Percentiles rank a stretch among this genome's conserved stretches.
Evolutionary conservation across 768 basidiomycete species (phyloP).

Genomic region (Termitomyces heimii): DNA sequence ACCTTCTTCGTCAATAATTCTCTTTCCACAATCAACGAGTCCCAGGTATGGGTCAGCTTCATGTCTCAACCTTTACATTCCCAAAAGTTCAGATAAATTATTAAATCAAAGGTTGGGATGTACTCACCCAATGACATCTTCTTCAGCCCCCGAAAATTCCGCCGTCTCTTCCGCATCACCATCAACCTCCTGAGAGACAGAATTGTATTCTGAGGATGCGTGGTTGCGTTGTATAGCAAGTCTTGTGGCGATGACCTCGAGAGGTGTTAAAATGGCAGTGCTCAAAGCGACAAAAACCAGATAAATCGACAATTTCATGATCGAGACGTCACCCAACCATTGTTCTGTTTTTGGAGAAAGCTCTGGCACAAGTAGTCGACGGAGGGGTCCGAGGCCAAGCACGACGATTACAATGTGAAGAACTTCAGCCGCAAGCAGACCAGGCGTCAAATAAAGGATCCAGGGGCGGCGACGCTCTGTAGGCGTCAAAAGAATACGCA

Average conservation of each 20-base stretch:
- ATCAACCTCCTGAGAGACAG: constrained; percentile 68
- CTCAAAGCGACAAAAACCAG: constrained; percentile 49
- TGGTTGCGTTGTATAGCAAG: constrained; percentile 85
- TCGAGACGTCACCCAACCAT: constrained; percentile 36
- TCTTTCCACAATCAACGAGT: constrained; percentile 67
- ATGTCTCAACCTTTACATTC: constrained; percentile 51
- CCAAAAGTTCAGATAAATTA: neutral
- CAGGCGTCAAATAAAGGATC: constrained; percentile 78
- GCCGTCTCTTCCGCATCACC: constrained; percentile 52
- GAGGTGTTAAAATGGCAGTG: constrained; percentile 58
- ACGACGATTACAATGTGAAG: constrained; percentile 39
- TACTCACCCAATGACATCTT: constrained; percentile 80
- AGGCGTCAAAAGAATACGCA: constrained; percentile 72
- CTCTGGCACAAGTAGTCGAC: constrained; percentile 40
- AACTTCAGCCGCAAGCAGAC: constrained; percentile 55
- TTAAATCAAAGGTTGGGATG: constrained; percentile 2
- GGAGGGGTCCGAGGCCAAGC: constrained; percentile 40
- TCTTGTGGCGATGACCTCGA: constrained; percentile 76
- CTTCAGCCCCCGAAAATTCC: constrained; percentile 65
- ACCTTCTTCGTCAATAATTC: constrained; percentile 78
- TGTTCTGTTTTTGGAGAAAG: constrained; percentile 24
- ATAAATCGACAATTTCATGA: constrained; percentile 48
- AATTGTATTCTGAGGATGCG: constrained; percentile 67
- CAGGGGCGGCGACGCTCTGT: constrained; percentile 77
- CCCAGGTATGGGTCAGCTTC: constrained; percentile 79